Base-by-base conservation (phyloP, 768 basidiomycete species). In the Lactarius akahatsu region DNA sequence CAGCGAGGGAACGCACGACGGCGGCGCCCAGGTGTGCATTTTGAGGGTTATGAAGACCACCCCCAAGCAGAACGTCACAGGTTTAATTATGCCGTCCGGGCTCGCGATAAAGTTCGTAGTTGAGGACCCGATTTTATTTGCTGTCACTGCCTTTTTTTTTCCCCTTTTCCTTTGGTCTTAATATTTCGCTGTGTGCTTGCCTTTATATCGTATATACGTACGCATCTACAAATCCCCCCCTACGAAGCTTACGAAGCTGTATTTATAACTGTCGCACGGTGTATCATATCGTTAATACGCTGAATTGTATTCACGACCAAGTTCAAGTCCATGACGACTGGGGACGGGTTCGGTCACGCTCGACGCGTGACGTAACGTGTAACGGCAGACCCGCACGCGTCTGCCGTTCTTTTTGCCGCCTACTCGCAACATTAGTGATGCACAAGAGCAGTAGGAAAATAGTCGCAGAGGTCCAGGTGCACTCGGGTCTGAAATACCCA, bases 401-500 rank as follows among this genome's bases (percentile, higher is more conserved):
- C 58, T 20, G 20, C 23, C 57, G 52, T 18, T 41, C 50, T 52
- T 30, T 55, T 23, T 11, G 34, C 26, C 7, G 16, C 38, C n/a
- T 26, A 28, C 34, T 57, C 41, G 20, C 41, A n/a, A 34, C n/a
- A 59, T 50, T 41, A 58, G 57, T 59, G 20, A 72, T 72, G 70
- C 65, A 58, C 1, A 70, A 65, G 54, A 50, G 18, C 59, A 67
- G 56, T 43, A 62, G 58, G 45, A 69, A 66, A 40, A 18, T n/a
- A 50, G 43, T 59, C 15, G 69, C 23, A 40, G 69, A 66, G 63
- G 75, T 77, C 28, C 66, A 76, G 57, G 65, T 64, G 47, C 71
- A 77, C 38, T 69, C 68, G 4, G 60, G 66, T 40, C 75, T 79
- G 43, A 79, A 75, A 65, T 91, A 92, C 73, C 88, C 88, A 1